phyloP scores from a whole-genome alignment of 768 basidiomycete species.

The Steccherinum ochraceum region DNA sequence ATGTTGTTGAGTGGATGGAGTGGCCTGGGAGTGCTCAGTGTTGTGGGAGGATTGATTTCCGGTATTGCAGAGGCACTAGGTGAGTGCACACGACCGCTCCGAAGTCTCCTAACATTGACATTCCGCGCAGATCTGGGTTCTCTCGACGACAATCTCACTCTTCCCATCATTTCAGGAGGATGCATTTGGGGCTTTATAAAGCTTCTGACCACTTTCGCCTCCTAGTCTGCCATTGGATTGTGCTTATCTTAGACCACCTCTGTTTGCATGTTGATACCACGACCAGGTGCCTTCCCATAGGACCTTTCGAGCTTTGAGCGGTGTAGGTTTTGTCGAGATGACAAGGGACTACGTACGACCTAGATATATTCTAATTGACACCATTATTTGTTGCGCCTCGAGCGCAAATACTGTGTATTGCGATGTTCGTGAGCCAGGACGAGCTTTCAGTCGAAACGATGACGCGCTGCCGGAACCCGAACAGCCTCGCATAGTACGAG shows the following conservation, averaged over 20 bases:
- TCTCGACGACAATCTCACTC: constrained; percentile 84
- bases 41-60: constrained; percentile 70
- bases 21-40: constrained; percentile 50
- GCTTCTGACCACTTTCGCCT: constrained; percentile 29
- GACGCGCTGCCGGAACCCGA: too few relatives aligned
- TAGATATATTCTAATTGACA: neutral
- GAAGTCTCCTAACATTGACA: neutral
- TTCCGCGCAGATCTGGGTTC: constrained; percentile 73
- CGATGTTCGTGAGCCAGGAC: too few relatives aligned
- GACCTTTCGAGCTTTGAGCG: too few relatives aligned
- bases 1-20: constrained; percentile 33
- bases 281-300: neutral
- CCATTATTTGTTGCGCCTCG: neutral
- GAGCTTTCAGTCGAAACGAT: too few relatives aligned
- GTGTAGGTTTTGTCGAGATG: neutral
- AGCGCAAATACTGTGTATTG: too few relatives aligned
- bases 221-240: neutral
- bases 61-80: constrained; percentile 88
- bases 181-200: constrained; percentile 53
- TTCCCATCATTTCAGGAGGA: constrained; percentile 83
- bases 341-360: too few relatives aligned
- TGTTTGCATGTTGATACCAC: neutral
- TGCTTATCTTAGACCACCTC: neutral
- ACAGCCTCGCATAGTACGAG: too few relatives aligned
- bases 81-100: constrained; percentile 30